phyloP scores from a whole-genome alignment of 208 protist species.

The Wallacemonas sp. region DNA sequence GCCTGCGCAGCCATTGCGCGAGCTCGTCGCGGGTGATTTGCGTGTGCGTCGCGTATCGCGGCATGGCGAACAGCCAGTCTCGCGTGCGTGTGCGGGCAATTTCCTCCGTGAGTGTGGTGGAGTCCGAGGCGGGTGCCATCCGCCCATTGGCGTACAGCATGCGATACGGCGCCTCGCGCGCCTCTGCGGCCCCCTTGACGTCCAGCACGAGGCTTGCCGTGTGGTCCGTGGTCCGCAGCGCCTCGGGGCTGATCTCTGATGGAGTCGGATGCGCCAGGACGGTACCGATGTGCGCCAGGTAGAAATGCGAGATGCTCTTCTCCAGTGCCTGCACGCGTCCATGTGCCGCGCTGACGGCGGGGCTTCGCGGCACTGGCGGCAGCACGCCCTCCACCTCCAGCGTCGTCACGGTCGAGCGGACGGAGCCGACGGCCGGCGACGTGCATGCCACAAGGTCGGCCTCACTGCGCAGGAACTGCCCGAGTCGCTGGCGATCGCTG shows the following conservation, averaged over 20 bases:
- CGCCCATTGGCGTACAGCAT: constrained; percentile 58
- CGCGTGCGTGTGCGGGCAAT: constrained; percentile 26
- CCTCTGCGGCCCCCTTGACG: constrained; percentile 13
- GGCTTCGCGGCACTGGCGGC: background rate
- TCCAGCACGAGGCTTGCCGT: constrained; percentile 22
- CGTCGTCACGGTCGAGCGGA: constrained; percentile 77
- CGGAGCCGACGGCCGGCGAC: constrained; percentile 55
- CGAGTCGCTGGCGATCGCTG: constrained; percentile 35
- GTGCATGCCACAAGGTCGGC: constrained; percentile 52
- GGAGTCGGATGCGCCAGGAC: constrained; percentile 38
- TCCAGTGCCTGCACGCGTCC: constrained; percentile 24
- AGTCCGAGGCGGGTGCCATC: constrained; percentile 24
- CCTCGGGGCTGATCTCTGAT: constrained; percentile 32
- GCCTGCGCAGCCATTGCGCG: background rate
- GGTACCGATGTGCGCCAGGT: constrained; percentile 26
- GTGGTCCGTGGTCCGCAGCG: constrained; percentile 5
- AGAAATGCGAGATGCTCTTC: constrained; percentile 41
- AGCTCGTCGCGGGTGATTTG: constrained; percentile 19
- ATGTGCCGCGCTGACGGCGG: background rate
- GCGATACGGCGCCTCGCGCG: background rate
- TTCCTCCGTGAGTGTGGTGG: constrained; percentile 46
- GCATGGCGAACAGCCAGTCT: constrained; percentile 72
- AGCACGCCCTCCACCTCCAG: constrained; percentile 31
- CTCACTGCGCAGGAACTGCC: constrained; percentile 58
- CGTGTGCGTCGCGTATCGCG: constrained; percentile 58